Percentiles rank a stretch among this genome's conserved stretches.
Conservation (phyloP, 2,329 filamentous ascomycete species). For the Graphilbum ipis-grandicollis region DNA sequence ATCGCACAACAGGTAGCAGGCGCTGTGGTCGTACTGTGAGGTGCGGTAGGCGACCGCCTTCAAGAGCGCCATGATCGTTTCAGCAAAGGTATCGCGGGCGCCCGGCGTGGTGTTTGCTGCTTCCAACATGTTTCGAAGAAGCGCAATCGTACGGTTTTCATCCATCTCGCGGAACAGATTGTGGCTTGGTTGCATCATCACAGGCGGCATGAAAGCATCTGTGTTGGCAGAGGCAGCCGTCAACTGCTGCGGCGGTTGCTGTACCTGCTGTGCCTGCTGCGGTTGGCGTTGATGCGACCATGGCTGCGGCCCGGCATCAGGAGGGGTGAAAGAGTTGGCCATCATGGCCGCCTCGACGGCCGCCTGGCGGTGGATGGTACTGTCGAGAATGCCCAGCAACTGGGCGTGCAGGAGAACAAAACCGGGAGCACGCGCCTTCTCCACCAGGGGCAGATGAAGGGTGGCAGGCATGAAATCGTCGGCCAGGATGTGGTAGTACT, state of each 20-base stretch:
- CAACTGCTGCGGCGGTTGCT: background rate
- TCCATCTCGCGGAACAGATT: conserved; percentile 68
- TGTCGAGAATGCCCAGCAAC: conserved; percentile 60
- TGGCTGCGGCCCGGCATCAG: background rate
- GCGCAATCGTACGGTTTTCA: conserved; percentile 71
- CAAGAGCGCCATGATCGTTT: conserved; percentile 55
- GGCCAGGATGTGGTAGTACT: conserved; percentile 67
- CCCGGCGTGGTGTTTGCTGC: conserved; percentile 25
- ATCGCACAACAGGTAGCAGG: conserved; percentile 81
- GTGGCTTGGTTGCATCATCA: conserved; percentile 26
- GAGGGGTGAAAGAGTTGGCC: background rate
- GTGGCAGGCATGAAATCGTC: conserved; percentile 49
- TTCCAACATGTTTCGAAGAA: conserved; percentile 63
- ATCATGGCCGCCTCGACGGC: conserved; percentile 25
- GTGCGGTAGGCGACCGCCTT: conserved; percentile 59
- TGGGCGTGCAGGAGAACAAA: conserved; percentile 71
- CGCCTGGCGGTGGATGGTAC: conserved; percentile 64
- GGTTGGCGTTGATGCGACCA: conserved; percentile 4
- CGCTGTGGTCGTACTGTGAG: conserved; percentile 64
- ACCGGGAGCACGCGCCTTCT: conserved; percentile 52
- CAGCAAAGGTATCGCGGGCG: conserved; percentile 53
- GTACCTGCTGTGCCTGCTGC: background rate
- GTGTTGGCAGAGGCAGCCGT: conserved; percentile 9
- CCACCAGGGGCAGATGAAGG: conserved; percentile 28
- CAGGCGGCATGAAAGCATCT: conserved; percentile 34